Base-by-base conservation (phyloP, 2,329 filamentous ascomycete species). In the Nemania serpens region DNA sequence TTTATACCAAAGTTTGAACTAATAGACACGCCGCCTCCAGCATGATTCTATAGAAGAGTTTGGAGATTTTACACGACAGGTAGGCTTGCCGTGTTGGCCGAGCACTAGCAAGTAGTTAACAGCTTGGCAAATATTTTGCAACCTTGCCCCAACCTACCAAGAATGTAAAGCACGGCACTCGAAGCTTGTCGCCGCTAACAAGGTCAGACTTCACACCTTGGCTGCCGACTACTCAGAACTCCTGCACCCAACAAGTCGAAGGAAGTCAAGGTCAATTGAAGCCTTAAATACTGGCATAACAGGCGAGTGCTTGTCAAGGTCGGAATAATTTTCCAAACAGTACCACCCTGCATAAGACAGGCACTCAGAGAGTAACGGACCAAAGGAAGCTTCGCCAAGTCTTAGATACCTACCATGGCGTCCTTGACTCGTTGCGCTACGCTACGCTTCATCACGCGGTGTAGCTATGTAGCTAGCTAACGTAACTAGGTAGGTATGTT, bases 41-140 rank as follows among this genome's bases (percentile, higher is more conserved):
- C 55, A 57, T 61, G 55, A 62, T 48, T 51, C 45, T 50, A 49
- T 51, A 58, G 42, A 37, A 36, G 39, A 17, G n/a, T 42, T 25
- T 39, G 20, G 34, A 29, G 33, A 42, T 48, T 45, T 55, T 11
- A 46, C 64, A 68, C 56, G 64, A 46, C 25, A 52, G 63, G 52
- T 64, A 55, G 61, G 49, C 58, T 61, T 60, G 46, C 22, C 33
- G 59, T 64, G 66, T 67, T 67, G 68, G 62, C 69, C 69, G 67
- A 70, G 69, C 70, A 66, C 61, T 66, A 50, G 61, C 53, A 63
- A 65, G 58, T 55, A 62, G 54, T 58, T 29, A 47, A 29, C 56
- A 55, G 64, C 49, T 63, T 63, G 57, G 61, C 66, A 52, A 66
- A 66, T 64, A 70, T 58, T 62, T 65, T 59, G 64, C 62, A 66